Evolutionary conservation across 768 basidiomycete species (phyloP).

Genomic region (Kwoniella newhampshirensis): DNA sequence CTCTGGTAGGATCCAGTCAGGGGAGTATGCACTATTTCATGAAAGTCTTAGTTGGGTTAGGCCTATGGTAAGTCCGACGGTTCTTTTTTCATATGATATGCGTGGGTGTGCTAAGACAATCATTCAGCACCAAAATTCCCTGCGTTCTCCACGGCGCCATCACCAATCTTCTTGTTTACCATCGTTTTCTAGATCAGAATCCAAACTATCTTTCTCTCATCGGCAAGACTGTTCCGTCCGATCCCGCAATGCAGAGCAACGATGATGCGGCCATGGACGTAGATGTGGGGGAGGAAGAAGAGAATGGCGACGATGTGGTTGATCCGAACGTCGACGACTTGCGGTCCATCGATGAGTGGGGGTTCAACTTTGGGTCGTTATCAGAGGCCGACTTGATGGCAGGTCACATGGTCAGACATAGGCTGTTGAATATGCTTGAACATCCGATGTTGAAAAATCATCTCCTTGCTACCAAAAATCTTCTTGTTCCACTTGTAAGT

Average conservation of each 20-base stretch:
- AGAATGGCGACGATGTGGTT: not conserved
- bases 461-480: conserved; percentile 23
- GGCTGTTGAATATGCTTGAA: conserved; percentile 39
- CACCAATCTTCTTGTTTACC: conserved; percentile 41
- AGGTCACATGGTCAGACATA: conserved; percentile 37
- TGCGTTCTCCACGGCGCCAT: conserved; percentile 28
- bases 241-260: not conserved
- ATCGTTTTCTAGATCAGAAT: conserved; percentile 35
- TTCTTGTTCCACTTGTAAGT: conserved; percentile 35
- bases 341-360: conserved; percentile 4
- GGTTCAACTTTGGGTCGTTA: conserved; percentile 28
- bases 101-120: conserved; percentile 9
- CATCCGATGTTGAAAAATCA: conserved; percentile 41
- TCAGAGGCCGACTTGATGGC: conserved; percentile 33
- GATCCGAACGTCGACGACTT: conserved; percentile 10
- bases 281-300: conserved; percentile 15
- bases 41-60: conserved; percentile 31
- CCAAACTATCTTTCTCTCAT: conserved; percentile 30
- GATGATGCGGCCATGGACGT: not conserved
- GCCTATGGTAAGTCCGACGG: conserved; percentile 34
- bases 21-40: conserved; percentile 44
- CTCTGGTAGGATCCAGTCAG: conserved; percentile 40
- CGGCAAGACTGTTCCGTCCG: conserved; percentile 15
- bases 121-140: conserved; percentile 37
- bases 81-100: not conserved